Evolutionary conservation across 1,284 basidiomycete genomes (phyloP), one percentile per base, ranked within the genome.

Genomic region (Cryptococcus neoformans): DNA sequence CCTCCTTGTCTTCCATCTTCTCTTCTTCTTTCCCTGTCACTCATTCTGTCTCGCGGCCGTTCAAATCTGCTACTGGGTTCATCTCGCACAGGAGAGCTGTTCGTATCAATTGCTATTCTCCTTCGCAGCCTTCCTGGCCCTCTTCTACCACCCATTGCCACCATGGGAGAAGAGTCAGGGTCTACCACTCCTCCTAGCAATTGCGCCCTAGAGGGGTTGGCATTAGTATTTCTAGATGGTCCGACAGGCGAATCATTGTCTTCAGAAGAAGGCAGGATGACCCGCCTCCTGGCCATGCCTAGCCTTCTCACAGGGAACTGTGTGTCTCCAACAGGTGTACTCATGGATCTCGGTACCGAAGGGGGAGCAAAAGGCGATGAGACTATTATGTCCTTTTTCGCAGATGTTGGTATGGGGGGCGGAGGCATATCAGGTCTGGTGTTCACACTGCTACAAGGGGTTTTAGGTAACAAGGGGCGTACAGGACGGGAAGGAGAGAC

Each of bases 301-400:
- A 57, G 53, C 49, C 61, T 37, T 37, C 60, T 37, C 2, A 59
- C 55, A 11, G 60, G 60, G 37, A 58, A 50, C 39, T 59, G 60
- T 9, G 57, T 62, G 28, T 17, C 10, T 12, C n/a, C 14, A 12
- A 50, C 28, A 34, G 55, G 53, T 9, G 59, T 57, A 35, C 41
- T 53, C 10, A 38, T 41, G 17, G 17, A 14, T 2, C 16, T 7
- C 4, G 39, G 21, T 28, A n/a, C 40, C 11, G 41, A 47, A 28
- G 28, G 38, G 38, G 21, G 12, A 41, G 39, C 37, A 14, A 55
- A 50, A 34, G 55, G 48, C 12, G 51, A 55, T 12, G 56, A 46
- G 1, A 37, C 14, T 17, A 21, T 28, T 9, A 41, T 17, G 36
- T 17, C 38, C 36, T 54, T 38, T 28, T 41, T 48, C 0, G 53